These are phyloP conservation scores for Bipolaris zeicola DNA, from an alignment of 2,329 filamentous ascomycete genomes.

Conservation along the genomic window DNA sequence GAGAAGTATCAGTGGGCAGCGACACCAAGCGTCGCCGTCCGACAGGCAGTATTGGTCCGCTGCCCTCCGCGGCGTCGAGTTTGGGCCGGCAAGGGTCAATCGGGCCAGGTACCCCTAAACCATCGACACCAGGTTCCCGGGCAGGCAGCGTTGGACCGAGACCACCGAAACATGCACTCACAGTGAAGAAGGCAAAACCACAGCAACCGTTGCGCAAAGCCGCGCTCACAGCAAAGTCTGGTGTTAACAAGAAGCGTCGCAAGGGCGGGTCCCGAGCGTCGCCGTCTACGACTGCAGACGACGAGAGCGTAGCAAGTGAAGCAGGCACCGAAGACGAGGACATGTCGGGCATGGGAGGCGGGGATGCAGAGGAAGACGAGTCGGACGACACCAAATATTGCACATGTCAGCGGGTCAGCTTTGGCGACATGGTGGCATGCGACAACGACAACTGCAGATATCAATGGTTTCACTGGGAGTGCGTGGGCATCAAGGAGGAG, in stretches of 20 bases:
- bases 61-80: conserved; percentile 61
- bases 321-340: conserved; percentile 51
- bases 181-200: conserved; percentile 61
- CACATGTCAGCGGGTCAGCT: conserved; percentile 80
- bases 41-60: conserved; percentile 58
- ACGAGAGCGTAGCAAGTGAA: conserved; percentile 60
- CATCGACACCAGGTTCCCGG: conserved; percentile 59
- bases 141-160: conserved; percentile 64
- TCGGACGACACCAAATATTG: conserved; percentile 81
- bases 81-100: conserved; percentile 64
- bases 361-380: conserved; percentile 63
- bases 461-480: conserved; percentile 87
- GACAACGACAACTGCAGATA: conserved; percentile 81
- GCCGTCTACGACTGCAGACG: conserved; percentile 54
- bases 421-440: conserved; percentile 87
- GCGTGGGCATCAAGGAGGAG: conserved; percentile 57
- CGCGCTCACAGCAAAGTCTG: conserved; percentile 43
- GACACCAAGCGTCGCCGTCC: conserved; percentile 65
- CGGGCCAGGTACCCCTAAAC: conserved; percentile 68
- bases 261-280: conserved; percentile 47
- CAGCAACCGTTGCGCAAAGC: conserved; percentile 54
- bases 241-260: conserved; percentile 46
- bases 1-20: conserved; percentile 60
- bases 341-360: conserved; percentile 57
- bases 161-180: conserved; percentile 53